phyloP scores from a whole-genome alignment of 73 alveolate species.

The Paramecium sexaurelia region DNA sequence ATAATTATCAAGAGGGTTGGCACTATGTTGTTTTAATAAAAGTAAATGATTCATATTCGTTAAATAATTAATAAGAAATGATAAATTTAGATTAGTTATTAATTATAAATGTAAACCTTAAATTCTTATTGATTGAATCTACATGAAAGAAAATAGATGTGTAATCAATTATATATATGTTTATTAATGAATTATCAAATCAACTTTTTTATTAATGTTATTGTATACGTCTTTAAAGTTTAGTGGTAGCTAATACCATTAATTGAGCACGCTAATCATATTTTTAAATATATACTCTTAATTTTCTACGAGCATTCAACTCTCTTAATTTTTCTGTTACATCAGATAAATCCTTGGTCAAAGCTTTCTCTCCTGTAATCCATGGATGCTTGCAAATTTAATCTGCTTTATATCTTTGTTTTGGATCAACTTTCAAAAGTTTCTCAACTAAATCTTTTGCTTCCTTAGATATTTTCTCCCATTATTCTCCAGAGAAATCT shows the following conservation, averaged over 20 bases:
- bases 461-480: slow-evolving; percentile 71
- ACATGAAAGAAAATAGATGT: neutral
- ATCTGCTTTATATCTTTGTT: slow-evolving; percentile 64
- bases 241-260: slow-evolving; percentile 76
- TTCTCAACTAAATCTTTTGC: slow-evolving; percentile 74
- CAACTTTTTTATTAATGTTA: slow-evolving; percentile 54
- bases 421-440: slow-evolving; percentile 66
- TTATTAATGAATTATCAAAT: neutral
- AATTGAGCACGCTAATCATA: slow-evolving; percentile 57
- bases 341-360: slow-evolving; percentile 79
- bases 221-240: slow-evolving; percentile 56
- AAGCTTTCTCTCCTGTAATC: slow-evolving; percentile 63
- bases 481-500: slow-evolving; percentile 66
- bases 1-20: slow-evolving; percentile 63
- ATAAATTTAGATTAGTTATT: neutral
- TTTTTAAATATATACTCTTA: slow-evolving; percentile 69
- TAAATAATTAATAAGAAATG: neutral
- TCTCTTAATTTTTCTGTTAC: slow-evolving; percentile 81
- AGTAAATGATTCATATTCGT: slow-evolving; percentile 22
- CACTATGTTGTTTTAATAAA: neutral
- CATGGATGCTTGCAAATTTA: slow-evolving; percentile 73
- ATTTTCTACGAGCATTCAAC: slow-evolving; percentile 82
- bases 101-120: neutral
- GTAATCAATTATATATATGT: neutral
- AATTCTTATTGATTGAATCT: neutral